Conservation (phyloP, 2,329 filamentous ascomycete genomes). For the Lasiodiplodia citricola region DNA sequence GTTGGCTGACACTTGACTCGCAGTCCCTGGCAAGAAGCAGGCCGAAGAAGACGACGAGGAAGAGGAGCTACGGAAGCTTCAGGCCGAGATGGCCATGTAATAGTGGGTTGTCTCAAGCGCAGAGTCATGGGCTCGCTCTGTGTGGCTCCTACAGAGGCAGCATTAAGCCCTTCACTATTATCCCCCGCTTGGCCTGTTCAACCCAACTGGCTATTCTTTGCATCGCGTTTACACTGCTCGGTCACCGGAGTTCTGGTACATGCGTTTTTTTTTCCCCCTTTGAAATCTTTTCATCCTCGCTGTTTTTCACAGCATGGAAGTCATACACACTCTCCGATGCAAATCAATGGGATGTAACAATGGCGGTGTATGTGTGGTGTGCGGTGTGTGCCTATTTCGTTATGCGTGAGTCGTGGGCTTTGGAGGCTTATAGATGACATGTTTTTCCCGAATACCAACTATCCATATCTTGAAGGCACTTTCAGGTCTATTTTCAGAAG, state of each 20-base stretch:
- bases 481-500: not conserved
- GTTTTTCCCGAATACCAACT: conserved; percentile 17
- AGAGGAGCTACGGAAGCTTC: conserved; percentile 88
- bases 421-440: conserved; percentile 5
- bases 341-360: conserved; percentile 1
- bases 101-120: not conserved
- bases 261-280: not conserved
- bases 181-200: not conserved
- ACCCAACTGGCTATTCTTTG: not conserved
- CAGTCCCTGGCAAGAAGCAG: conserved; percentile 53
- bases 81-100: conserved; percentile 96
- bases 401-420: not conserved
- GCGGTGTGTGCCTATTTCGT: not conserved
- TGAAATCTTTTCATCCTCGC: not conserved
- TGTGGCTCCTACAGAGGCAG: not conserved
- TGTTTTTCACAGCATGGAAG: not conserved
- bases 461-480: conserved; percentile 4
- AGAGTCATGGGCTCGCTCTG: not conserved
- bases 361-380: not conserved
- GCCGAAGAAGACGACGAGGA: conserved; percentile 91
- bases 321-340: not conserved
- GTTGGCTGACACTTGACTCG: not conserved
- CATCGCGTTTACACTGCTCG: conserved; percentile 11
- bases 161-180: not conserved
- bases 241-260: conserved; percentile 17